phyloP scores from a whole-genome alignment of 768 basidiomycete species.

The Tricholoma flavovirens region DNA sequence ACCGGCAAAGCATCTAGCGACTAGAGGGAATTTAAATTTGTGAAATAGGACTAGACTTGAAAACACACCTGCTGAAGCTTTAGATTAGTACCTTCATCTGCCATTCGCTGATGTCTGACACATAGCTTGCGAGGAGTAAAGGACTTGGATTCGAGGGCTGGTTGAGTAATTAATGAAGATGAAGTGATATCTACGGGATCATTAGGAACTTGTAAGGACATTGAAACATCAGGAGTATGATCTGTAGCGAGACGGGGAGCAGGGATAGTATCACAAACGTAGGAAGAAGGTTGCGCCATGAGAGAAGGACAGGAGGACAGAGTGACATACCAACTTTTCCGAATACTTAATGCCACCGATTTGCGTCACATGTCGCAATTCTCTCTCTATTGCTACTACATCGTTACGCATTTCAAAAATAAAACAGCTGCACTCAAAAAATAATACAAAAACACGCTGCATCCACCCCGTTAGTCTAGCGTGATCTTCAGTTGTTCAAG shows the following conservation, averaged over 20 bases:
- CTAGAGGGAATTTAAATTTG: constrained; percentile 37
- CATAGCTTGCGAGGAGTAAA: constrained; percentile 69
- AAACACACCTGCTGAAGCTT: constrained; percentile 80
- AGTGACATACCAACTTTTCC: too few relatives aligned
- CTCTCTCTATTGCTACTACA: constrained; percentile 14
- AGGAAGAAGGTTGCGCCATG: constrained; percentile 24
- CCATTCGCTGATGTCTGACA: constrained; percentile 92
- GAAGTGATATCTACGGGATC: constrained; percentile 28
- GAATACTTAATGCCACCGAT: constrained; percentile 1
- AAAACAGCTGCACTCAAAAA: constrained; percentile 19
- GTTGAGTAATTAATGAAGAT: constrained; percentile 1
- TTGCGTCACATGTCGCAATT: constrained; percentile 44
- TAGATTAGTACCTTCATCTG: constrained; percentile 89
- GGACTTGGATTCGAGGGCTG: constrained; percentile 12
- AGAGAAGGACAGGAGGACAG: too few relatives aligned
- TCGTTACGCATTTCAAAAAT: constrained; percentile 36
- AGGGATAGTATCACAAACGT: constrained; percentile 71
- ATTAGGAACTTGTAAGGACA: constrained; percentile 15
- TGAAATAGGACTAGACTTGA: background rate
- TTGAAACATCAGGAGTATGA: constrained; percentile 7
- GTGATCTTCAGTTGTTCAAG: constrained; percentile 91
- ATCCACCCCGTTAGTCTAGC: constrained; percentile 60
- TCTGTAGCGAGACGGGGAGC: constrained; percentile 47
- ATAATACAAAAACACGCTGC: constrained; percentile 7
- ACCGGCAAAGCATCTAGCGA: constrained; percentile 85